A percentile compares a stretch with the other conserved stretches of the same genome.
These are phyloP conservation scores for Linnemannia schmuckeri DNA, from an alignment of 192 early-diverging fungal species.

Conservation along the genomic window DNA sequence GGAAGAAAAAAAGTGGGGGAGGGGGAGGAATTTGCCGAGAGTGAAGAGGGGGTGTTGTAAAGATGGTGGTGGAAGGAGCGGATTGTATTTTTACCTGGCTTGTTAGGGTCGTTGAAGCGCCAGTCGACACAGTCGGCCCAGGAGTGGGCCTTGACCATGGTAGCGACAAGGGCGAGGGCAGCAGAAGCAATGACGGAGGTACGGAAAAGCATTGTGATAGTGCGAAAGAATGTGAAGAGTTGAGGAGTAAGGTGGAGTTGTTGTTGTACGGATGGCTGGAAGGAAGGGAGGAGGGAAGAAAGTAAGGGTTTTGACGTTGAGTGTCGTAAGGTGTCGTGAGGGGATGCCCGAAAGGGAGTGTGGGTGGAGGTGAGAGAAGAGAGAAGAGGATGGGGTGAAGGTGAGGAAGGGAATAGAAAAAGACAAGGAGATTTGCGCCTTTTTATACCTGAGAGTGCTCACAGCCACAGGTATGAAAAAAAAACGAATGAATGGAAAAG, in stretches of 20 bases:
- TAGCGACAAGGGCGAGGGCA: slow-evolving; percentile 34
- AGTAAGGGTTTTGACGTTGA: not conserved
- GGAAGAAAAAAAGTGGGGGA: not conserved
- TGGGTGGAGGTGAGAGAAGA: not conserved
- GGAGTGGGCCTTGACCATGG: slow-evolving; percentile 40
- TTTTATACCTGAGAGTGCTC: not conserved
- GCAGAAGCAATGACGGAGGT: slow-evolving; percentile 32
- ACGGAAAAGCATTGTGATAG: slow-evolving; percentile 35
- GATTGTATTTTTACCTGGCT: slow-evolving; percentile 28
- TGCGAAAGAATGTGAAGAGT: not conserved
- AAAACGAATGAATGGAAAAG: too few relatives aligned
- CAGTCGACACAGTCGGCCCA: slow-evolving; percentile 58
- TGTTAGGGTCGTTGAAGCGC: slow-evolving; percentile 34
- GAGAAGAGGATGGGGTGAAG: not conserved
- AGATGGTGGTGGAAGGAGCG: not conserved
- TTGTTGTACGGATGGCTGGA: not conserved
- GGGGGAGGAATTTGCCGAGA: not conserved
- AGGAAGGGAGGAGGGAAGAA: not conserved
- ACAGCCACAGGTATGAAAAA: not conserved
- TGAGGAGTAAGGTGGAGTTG: not conserved
- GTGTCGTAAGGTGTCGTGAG: not conserved
- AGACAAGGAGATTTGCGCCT: not conserved
- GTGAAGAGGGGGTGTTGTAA: not conserved
- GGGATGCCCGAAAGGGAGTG: not conserved
- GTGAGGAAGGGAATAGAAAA: not conserved